Evolutionary conservation across 305 asterid species (phyloP), one percentile per base, ranked within the genome.

Genomic region (Coffea humblotiana): DNA sequence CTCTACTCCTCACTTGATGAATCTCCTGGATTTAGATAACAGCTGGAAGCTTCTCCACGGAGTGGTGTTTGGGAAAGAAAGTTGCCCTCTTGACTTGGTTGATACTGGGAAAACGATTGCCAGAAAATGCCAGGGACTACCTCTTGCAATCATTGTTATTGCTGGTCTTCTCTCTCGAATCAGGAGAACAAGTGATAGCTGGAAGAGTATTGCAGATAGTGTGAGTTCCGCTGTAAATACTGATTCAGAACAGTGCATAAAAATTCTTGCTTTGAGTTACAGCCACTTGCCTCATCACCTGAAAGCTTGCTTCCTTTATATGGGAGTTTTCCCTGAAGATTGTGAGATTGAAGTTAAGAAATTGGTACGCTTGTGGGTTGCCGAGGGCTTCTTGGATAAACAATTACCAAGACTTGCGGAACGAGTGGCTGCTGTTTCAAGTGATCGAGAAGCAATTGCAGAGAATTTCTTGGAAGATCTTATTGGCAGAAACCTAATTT

Each of bases 351-450:
- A 60, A 56, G 67, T 9, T 61, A 37, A 48, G 19, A 79, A 61
- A 27, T 64, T 49, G 78, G 48, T 79, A 32, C 32, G 21, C 14
- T 48, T 63, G 6, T 79, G 82, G 82, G 23, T 61, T 21, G 82
- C 82, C 18, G 78, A 72, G 40, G 82, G 78, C 1, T 79, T 71
- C 45, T 45, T 72, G 43, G 19, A 60, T 37, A 21, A 56, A 32
- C 2, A 18, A 3, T 32, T 32, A 32, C 32, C 32, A 1, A 32
- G 32, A 32, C 32, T 32, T 32, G 32, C 32, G 1, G 32, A 32
- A 32, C 32, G 32, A 32, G 32, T 1, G 32, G 32, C 32, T 32
- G 32, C 32, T 32, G 32, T 32, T 32, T 32, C 1, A 32, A 32
- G 32, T 32, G 32, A 32, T 32, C 32, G 32, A 32, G 82, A 79